Percentiles rank a stretch among this genome's conserved stretches.
phyloP scores from a whole-genome alignment of 140 eudicot genomes.

The Cichorium intybus region DNA sequence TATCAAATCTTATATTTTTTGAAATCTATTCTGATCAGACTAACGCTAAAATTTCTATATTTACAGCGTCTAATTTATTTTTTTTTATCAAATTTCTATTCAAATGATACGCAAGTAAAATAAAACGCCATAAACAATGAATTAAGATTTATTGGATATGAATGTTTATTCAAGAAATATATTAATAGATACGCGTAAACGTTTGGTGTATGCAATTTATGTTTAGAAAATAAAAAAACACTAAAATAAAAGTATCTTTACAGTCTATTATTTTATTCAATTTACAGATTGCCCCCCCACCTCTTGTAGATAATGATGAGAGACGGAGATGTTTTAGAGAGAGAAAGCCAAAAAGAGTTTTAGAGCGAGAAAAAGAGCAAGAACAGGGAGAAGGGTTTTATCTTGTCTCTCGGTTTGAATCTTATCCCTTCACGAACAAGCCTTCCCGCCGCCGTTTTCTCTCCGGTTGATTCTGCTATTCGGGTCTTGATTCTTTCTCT shows the following conservation, averaged over 20 bases:
- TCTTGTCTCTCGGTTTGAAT: conserved; percentile 25
- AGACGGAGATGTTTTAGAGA: conserved; percentile 29
- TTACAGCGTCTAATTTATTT: background rate
- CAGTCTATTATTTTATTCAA: background rate
- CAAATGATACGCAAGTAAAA: background rate
- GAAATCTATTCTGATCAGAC: background rate
- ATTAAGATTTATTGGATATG: too few relatives aligned
- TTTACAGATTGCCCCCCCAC: conserved; percentile 21
- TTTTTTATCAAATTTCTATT: background rate
- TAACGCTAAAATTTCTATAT: background rate
- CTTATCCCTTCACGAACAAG: conserved; percentile 15
- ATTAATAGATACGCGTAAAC: background rate
- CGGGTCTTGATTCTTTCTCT: conserved; percentile 16
- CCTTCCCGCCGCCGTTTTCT: background rate
- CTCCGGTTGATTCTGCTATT: conserved; percentile 5
- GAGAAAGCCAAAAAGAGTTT: conserved; percentile 29
- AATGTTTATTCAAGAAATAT: background rate
- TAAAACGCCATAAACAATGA: too few relatives aligned
- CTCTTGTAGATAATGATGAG: conserved; percentile 31
- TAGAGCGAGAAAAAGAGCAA: conserved; percentile 37
- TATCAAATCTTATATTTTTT: background rate
- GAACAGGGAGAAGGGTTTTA: conserved; percentile 32
- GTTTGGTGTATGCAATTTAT: background rate
- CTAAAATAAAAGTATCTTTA: background rate
- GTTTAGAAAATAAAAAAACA: background rate